Evolutionary conservation across 164 flowering plant species (phyloP).

Genomic region (Houttuynia cordata): DNA sequence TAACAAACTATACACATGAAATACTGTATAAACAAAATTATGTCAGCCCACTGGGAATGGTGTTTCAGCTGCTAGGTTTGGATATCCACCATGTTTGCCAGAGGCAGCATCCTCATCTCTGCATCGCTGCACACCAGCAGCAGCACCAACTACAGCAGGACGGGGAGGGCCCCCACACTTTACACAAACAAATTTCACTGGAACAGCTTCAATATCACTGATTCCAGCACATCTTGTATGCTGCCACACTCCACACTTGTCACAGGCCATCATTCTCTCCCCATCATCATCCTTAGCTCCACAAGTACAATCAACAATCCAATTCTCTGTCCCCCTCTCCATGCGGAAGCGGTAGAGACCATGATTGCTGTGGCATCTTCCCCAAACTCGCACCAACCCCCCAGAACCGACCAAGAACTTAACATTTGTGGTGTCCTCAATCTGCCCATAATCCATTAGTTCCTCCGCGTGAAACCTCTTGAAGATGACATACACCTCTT

Average conservation of each 20-base stretch:
- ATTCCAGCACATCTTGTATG: conserved; percentile 80
- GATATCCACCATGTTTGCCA: background rate
- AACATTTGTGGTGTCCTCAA: conserved; percentile 29
- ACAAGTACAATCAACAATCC: conserved; percentile 70
- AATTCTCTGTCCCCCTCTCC: conserved; percentile 68
- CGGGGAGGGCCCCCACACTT: conserved; percentile 20
- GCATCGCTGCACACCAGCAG: background rate
- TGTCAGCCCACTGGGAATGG: background rate
- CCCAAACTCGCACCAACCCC: conserved; percentile 26
- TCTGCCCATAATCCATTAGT: conserved; percentile 29
- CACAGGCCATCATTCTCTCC: conserved; percentile 83
- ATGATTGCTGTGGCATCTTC: conserved; percentile 28
- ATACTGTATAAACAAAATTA: background rate
- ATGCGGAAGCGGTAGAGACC: conserved; percentile 34
- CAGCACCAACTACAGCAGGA: background rate
- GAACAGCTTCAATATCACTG: conserved; percentile 32
- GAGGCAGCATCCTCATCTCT: background rate
- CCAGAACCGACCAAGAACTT: conserved; percentile 28
- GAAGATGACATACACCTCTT: conserved; percentile 49
- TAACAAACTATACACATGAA: background rate
- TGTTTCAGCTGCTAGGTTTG: background rate
- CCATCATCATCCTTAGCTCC: conserved; percentile 90
- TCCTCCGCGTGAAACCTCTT: conserved; percentile 50
- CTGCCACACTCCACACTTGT: conserved; percentile 68
- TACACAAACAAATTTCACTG: conserved; percentile 41